Conservation (phyloP, 768 basidiomycete species). For the Calocybe gangraenosa region DNA sequence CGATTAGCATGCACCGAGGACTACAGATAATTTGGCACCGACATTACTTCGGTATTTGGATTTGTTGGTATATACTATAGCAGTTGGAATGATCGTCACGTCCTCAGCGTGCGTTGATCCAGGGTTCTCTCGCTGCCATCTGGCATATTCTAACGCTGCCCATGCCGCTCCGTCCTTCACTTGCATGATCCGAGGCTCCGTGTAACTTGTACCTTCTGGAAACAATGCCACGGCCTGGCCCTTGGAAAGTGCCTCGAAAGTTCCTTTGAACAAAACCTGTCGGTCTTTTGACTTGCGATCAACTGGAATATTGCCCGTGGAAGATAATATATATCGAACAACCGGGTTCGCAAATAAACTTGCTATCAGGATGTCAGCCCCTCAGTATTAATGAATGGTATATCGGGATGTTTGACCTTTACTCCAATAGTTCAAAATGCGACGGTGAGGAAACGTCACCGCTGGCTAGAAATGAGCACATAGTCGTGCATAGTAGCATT, state of each 20-base stretch:
- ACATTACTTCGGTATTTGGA: constrained; percentile 91
- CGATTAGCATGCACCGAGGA: constrained; percentile 14
- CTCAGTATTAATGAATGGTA: neutral
- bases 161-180: constrained; percentile 93
- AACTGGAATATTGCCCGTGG: constrained; percentile 97
- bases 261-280: constrained; percentile 81
- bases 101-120: constrained; percentile 38
- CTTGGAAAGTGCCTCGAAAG: constrained; percentile 78
- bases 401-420: constrained; percentile 55
- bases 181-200: constrained; percentile 89
- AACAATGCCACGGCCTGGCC: constrained; percentile 89
- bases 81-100: constrained; percentile 72
- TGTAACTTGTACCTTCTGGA: constrained; percentile 92
- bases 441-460: constrained; percentile 73
- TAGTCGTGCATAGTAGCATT: neutral
- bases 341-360: constrained; percentile 79
- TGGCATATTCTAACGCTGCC: constrained; percentile 90
- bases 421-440: constrained; percentile 90
- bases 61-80: constrained; percentile 95
- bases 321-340: constrained; percentile 67
- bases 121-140: constrained; percentile 64
- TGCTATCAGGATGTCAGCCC: constrained; percentile 33
- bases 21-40: constrained; percentile 32
- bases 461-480: constrained; percentile 40
- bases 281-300: constrained; percentile 94